Conservation (phyloP, 2,329 filamentous ascomycete species). For the Penicillium sp. region DNA sequence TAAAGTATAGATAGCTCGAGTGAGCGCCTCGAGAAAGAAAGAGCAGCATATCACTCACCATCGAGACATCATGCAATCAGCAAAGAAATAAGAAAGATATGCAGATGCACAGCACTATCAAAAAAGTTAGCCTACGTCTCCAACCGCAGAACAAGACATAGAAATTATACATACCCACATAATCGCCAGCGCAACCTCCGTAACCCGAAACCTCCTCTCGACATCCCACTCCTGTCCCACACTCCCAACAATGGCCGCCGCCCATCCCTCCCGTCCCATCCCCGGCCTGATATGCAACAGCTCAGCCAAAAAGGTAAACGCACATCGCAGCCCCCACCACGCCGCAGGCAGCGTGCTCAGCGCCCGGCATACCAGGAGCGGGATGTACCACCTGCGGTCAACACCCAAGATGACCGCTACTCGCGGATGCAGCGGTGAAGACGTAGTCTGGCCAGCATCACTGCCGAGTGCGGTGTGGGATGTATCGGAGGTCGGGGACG, state of each 20-base stretch:
- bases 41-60: conserved; percentile 60
- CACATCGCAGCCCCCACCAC: conserved; percentile 74
- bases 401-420: conserved; percentile 80
- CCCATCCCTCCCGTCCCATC: conserved; percentile 50
- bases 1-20: neutral
- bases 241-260: conserved; percentile 46
- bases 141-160: conserved; percentile 20
- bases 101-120: conserved; percentile 73
- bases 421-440: conserved; percentile 69
- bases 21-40: neutral
- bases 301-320: conserved; percentile 70
- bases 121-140: conserved; percentile 15
- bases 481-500: conserved; percentile 39
- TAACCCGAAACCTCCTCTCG: conserved; percentile 61
- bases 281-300: conserved; percentile 59
- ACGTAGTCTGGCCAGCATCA: conserved; percentile 37
- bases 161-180: conserved; percentile 67
- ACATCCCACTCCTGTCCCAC: conserved; percentile 52
- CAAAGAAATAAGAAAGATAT: conserved; percentile 82
- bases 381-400: conserved; percentile 73
- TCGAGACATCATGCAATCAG: conserved; percentile 82
- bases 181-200: conserved; percentile 73
- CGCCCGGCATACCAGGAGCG: conserved; percentile 74
- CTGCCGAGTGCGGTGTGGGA: conserved; percentile 38
- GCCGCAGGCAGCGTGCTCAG: conserved; percentile 72